Evolutionary conservation across 371 early-diverging fungal genomes (phyloP).

Genomic region (Rhizopus arrhizus): DNA sequence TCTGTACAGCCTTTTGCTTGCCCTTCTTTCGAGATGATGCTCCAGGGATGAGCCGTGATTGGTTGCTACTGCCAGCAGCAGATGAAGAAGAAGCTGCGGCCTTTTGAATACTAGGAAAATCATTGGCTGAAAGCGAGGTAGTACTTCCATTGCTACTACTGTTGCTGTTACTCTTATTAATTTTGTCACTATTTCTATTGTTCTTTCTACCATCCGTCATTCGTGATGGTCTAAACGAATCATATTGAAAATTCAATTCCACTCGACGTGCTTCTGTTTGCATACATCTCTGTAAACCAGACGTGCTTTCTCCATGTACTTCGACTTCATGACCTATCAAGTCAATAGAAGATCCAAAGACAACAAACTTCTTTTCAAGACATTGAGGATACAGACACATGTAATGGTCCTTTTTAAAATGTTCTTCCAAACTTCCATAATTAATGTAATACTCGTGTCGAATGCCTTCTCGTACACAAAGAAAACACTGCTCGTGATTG

Average conservation of each 20-base stretch:
- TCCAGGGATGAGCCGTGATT: constrained; percentile 15
- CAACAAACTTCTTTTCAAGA: constrained; percentile 94
- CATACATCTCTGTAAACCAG: constrained; percentile 38
- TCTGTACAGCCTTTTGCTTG: constrained; percentile 21
- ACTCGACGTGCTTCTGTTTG: constrained; percentile 53
- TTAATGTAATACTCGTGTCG: constrained; percentile 86
- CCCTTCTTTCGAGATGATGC: constrained; percentile 18
- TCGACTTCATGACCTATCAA: constrained; percentile 82
- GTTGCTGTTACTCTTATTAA: constrained; percentile 12
- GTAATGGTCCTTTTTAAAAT: constrained; percentile 84
- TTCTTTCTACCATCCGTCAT: not conserved
- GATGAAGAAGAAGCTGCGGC: constrained; percentile 8
- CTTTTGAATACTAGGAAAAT: constrained; percentile 7
- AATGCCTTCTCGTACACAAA: constrained; percentile 76
- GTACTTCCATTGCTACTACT: not conserved
- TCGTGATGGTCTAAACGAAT: constrained; percentile 19
- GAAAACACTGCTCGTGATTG: constrained; percentile 91
- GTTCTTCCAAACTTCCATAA: constrained; percentile 78
- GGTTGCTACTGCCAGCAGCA: not conserved
- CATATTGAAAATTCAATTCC: constrained; percentile 62
- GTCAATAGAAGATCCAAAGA: constrained; percentile 90
- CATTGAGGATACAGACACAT: constrained; percentile 82
- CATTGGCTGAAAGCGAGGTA: not conserved
- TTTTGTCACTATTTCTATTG: constrained; percentile 10
- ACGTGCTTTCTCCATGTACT: constrained; percentile 45